phyloP scores from a whole-genome alignment of 1,139 yeast species.

The Protomyces gravidus region DNA sequence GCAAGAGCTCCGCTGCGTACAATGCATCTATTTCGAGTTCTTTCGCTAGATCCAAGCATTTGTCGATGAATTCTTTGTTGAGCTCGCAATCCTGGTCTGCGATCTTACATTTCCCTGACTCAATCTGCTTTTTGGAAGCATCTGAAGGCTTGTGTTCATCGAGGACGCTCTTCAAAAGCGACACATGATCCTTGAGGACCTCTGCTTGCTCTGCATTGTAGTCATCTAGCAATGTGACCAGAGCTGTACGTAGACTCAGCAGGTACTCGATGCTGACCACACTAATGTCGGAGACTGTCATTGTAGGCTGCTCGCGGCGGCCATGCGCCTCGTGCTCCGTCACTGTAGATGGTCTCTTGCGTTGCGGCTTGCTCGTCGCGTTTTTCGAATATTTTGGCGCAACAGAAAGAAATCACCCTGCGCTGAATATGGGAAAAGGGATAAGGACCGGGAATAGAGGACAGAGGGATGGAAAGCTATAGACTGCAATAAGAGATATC shows the following conservation, averaged over 20 bases:
- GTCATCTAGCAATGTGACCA: conserved; percentile 5
- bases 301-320: background rate
- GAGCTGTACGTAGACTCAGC: conserved; percentile 4
- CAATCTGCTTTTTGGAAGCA: background rate
- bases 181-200: background rate
- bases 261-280: conserved; percentile 9
- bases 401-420: too few relatives aligned
- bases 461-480: too few relatives aligned
- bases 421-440: too few relatives aligned
- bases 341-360: too few relatives aligned
- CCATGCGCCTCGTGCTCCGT: background rate
- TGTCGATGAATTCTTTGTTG: conserved; percentile 28
- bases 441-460: too few relatives aligned
- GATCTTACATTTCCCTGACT: conserved; percentile 1
- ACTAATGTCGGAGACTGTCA: background rate
- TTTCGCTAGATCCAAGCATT: conserved; percentile 11
- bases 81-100: conserved; percentile 4
- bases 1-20: conserved; percentile 20
- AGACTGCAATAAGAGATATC: too few relatives aligned
- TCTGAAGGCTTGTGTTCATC: background rate
- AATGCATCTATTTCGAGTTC: conserved; percentile 22
- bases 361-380: too few relatives aligned
- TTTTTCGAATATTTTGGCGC: too few relatives aligned
- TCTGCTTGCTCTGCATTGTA: background rate
- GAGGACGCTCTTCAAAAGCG: background rate